These are phyloP conservation scores for Salicornia ramosissima DNA, from an alignment of 148 eudicot species.

Conservation along the genomic window DNA sequence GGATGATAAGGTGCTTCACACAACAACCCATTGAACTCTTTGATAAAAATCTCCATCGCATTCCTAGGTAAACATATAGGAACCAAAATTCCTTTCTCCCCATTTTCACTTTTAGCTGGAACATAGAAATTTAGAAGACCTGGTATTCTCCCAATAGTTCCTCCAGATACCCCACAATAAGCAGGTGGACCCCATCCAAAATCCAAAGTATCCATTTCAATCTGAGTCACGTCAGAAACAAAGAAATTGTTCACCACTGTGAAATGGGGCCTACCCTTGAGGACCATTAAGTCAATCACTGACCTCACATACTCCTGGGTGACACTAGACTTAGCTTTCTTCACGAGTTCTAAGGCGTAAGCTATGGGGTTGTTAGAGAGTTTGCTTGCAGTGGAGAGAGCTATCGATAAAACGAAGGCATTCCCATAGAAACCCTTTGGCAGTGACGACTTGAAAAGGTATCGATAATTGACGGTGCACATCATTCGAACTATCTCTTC, in stretches of 20 bases:
- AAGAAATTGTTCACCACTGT: slow-evolving; percentile 22
- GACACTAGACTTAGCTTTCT: slow-evolving; percentile 31
- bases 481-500: slow-evolving; percentile 31
- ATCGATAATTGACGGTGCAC: slow-evolving; percentile 24
- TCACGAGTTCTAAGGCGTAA: slow-evolving; percentile 41
- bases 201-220: slow-evolving; percentile 28
- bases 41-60: slow-evolving; percentile 29
- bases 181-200: slow-evolving; percentile 50
- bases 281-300: slow-evolving; percentile 32
- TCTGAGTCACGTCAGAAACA: slow-evolving; percentile 30
- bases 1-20: neutral
- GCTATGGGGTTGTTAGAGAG: slow-evolving; percentile 29
- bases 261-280: slow-evolving; percentile 33
- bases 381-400: slow-evolving; percentile 30
- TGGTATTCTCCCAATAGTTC: slow-evolving; percentile 25
- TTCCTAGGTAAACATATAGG: slow-evolving; percentile 33
- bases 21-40: slow-evolving; percentile 27
- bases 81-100: slow-evolving; percentile 29
- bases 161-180: slow-evolving; percentile 28
- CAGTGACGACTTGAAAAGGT: slow-evolving; percentile 24
- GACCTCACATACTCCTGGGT: slow-evolving; percentile 45
- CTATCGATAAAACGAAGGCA: slow-evolving; percentile 25
- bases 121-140: slow-evolving; percentile 26
- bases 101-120: slow-evolving; percentile 22
- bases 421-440: slow-evolving; percentile 50